Conservation (phyloP, 495 filamentous ascomycete species). For the Aspergillus haitiensis region DNA sequence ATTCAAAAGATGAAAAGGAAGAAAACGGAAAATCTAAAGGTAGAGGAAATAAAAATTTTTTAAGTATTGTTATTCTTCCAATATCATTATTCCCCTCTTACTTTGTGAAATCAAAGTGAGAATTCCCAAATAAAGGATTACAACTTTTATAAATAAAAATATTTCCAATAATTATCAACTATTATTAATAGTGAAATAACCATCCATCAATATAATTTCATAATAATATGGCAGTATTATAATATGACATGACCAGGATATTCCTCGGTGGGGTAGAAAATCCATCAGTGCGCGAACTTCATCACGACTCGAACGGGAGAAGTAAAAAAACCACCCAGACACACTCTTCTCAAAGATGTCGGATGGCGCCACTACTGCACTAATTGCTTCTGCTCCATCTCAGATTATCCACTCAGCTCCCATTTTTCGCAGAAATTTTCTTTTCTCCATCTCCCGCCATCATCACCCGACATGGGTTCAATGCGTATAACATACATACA, state of each 20-base stretch:
- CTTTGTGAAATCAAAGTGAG: not conserved
- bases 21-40: not conserved
- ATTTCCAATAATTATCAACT: not conserved
- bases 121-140: too few species aligned
- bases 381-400: not conserved
- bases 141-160: too few species aligned
- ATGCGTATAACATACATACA: conserved; percentile 1
- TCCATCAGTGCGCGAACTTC: not conserved
- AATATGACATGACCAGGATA: conserved; percentile 1
- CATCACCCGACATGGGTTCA: not conserved
- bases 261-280: conserved; percentile 1
- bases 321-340: not conserved
- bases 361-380: conserved; percentile 3
- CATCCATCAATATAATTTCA: too few species aligned
- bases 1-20: too few species aligned
- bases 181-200: not conserved
- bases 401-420: conserved; percentile 1
- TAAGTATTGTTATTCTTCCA: not conserved
- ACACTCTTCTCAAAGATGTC: not conserved
- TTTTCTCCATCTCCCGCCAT: conserved; percentile 10
- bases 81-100: not conserved
- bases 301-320: not conserved
- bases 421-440: conserved; percentile 2
- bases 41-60: not conserved
- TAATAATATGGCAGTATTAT: not conserved